Conservation (phyloP, 495 filamentous ascomycete species). For the Podospora sp. region DNA sequence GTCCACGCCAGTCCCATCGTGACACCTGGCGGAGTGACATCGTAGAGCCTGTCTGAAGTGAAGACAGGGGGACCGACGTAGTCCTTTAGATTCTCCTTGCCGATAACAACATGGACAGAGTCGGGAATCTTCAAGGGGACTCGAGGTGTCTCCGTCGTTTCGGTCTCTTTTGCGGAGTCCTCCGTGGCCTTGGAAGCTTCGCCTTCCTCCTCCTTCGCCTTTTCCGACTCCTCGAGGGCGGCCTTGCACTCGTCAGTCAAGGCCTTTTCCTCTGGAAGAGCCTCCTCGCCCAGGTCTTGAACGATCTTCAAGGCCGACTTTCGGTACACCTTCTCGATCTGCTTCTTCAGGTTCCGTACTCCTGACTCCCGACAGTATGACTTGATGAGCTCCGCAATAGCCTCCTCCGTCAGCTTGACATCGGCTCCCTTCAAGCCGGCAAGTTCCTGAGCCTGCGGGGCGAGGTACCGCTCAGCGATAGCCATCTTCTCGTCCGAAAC, state of each 20-base stretch:
- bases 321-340: conserved; percentile 98
- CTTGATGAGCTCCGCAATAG: conserved; percentile 96
- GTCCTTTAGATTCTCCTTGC: conserved; percentile 89
- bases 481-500: conserved; percentile 99
- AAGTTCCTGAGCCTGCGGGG: conserved; percentile 85
- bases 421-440: conserved; percentile 90
- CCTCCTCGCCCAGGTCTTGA: conserved; percentile 88
- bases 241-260: conserved; percentile 87
- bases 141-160: conserved; percentile 67
- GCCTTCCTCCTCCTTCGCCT: conserved; percentile 21
- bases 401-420: conserved; percentile 77
- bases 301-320: conserved; percentile 98
- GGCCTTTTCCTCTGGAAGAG: conserved; percentile 76
- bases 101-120: conserved; percentile 81
- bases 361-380: conserved; percentile 97
- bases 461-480: conserved; percentile 91
- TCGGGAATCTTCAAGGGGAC: conserved; percentile 84
- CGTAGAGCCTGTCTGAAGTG: conserved; percentile 93
- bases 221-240: conserved; percentile 63
- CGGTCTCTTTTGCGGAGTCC: conserved; percentile 32
- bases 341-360: conserved; percentile 97
- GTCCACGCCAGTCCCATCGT: conserved; percentile 99
- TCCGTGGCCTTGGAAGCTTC: conserved; percentile 21
- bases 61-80: conserved; percentile 97
- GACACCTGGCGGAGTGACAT: conserved; percentile 92